Conservation (phyloP, 2,329 filamentous ascomycete species). For the Claviceps humidiphila region DNA sequence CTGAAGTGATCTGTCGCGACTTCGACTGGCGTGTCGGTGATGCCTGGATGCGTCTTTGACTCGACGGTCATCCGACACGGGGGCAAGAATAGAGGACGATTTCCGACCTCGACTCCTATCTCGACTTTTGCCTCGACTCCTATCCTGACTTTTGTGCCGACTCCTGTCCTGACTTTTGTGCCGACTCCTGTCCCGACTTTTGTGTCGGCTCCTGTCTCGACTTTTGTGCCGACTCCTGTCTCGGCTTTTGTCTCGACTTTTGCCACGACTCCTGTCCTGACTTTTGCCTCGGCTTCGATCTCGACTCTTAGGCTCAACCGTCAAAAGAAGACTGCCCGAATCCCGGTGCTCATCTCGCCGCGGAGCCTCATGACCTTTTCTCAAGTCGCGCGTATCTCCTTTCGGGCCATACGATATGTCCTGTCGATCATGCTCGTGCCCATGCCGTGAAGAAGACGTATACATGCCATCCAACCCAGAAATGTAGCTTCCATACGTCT, state of each 20-base stretch:
- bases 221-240: no score
- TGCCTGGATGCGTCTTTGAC: constrained; percentile 15
- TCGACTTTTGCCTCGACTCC: no score
- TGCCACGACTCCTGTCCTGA: no score
- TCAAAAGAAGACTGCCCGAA: constrained; percentile 27
- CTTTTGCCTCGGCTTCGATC: no score
- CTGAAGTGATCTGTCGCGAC: constrained; percentile 31
- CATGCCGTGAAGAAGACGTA: constrained; percentile 13
- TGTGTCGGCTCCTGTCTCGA: no score
- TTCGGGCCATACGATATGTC: constrained; percentile 5
- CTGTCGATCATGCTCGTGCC: constrained; percentile 5
- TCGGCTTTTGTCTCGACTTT: no score
- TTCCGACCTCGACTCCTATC: constrained; percentile 1
- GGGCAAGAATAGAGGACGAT: constrained; percentile 12
- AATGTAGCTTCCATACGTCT: constrained; percentile 17
- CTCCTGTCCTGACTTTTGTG: no score
- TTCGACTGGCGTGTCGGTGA: constrained; percentile 22
- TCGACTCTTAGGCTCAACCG: constrained; percentile 24
- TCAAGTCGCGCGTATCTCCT: constrained; percentile 10
- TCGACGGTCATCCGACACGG: constrained; percentile 8
- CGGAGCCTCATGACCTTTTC: constrained; percentile 11
- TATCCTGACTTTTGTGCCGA: no score
- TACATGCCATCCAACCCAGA: constrained; percentile 10
- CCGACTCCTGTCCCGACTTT: no score
- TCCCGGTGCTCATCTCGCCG: constrained; percentile 22